Percentiles rank a stretch among this genome's conserved stretches.
phyloP scores from a whole-genome alignment of 169 alveolate genomes.

The Plasmodium fragile region DNA sequence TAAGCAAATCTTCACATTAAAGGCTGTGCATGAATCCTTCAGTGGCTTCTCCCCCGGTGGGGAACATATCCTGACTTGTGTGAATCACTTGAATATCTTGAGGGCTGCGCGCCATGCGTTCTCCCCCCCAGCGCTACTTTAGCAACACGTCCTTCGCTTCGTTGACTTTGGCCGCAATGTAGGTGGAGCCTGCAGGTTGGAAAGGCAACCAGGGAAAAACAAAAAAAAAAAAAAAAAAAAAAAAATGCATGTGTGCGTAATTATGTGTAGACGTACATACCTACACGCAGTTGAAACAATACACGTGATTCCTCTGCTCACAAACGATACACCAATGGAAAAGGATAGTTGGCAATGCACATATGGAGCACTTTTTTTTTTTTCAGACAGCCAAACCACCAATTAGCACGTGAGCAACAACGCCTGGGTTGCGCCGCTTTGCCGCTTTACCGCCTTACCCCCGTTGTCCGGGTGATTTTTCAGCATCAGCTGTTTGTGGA shows the following conservation, averaged over 20 bases:
- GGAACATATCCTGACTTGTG: not conserved
- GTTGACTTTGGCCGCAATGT: slow-evolving; percentile 92
- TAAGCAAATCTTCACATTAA: not conserved
- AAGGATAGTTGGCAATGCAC: not conserved
- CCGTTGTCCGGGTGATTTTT: slow-evolving; percentile 93
- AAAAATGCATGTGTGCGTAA: not conserved
- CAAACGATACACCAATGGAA: not conserved
- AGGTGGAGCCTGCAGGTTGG: slow-evolving; percentile 87
- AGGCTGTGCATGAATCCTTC: not conserved
- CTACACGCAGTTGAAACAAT: not conserved
- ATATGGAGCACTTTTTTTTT: not conserved
- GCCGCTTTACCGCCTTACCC: slow-evolving; percentile 75
- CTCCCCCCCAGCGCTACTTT: slow-evolving; percentile 39
- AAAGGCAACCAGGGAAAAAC: not conserved
- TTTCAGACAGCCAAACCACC: not conserved
- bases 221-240: not conserved
- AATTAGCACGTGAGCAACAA: not conserved
- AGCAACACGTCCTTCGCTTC: slow-evolving; percentile 90
- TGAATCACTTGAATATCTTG: not conserved
- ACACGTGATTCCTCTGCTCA: not conserved
- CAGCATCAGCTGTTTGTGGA: slow-evolving; percentile 91
- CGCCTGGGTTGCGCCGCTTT: not conserved
- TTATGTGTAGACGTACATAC: not conserved
- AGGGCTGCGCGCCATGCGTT: not conserved
- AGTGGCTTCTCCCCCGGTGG: not conserved